Evolutionary conservation across 2,329 filamentous ascomycete species (phyloP).

Genomic region (Neofusicoccum sp.): DNA sequence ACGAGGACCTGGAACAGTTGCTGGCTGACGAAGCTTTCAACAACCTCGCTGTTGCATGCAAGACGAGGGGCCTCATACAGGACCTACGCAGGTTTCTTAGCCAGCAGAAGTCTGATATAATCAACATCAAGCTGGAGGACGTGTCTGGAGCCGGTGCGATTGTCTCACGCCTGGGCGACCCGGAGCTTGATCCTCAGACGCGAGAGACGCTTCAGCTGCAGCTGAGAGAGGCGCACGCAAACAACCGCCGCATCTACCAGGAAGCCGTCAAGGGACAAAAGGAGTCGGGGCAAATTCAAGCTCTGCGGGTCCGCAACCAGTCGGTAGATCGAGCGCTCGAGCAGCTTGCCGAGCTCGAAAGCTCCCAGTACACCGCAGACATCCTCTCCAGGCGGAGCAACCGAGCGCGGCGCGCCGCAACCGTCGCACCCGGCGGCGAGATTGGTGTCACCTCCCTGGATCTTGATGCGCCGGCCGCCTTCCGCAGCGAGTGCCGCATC

Average conservation of each 20-base stretch:
- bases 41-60: slow-evolving; percentile 31
- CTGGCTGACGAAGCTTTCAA: slow-evolving; percentile 32
- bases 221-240: slow-evolving; percentile 30
- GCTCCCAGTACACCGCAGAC: slow-evolving; percentile 31
- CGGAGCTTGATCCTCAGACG: slow-evolving; percentile 16
- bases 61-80: slow-evolving; percentile 28
- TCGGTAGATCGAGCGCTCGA: slow-evolving; percentile 30
- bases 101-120: slow-evolving; percentile 30
- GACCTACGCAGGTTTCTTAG: slow-evolving; percentile 28
- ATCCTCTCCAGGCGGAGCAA: slow-evolving; percentile 34
- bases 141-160: slow-evolving; percentile 29
- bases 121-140: slow-evolving; percentile 31
- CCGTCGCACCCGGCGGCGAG: slow-evolving; percentile 1
- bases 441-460: slow-evolving; percentile 24
- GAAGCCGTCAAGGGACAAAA: slow-evolving; percentile 20
- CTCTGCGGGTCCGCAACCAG: slow-evolving; percentile 26
- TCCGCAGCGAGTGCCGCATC: slow-evolving; percentile 29
- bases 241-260: slow-evolving; percentile 30
- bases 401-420: slow-evolving; percentile 30
- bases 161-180: slow-evolving; percentile 25
- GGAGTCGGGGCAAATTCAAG: slow-evolving; percentile 19
- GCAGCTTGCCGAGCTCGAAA: slow-evolving; percentile 28
- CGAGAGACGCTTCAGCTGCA: slow-evolving; percentile 25
- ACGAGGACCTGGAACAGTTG: slow-evolving; percentile 24
- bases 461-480: slow-evolving; percentile 26